phyloP scores from a whole-genome alignment of 176 grass and related monocot genomes.

The Olyra latifolia region DNA sequence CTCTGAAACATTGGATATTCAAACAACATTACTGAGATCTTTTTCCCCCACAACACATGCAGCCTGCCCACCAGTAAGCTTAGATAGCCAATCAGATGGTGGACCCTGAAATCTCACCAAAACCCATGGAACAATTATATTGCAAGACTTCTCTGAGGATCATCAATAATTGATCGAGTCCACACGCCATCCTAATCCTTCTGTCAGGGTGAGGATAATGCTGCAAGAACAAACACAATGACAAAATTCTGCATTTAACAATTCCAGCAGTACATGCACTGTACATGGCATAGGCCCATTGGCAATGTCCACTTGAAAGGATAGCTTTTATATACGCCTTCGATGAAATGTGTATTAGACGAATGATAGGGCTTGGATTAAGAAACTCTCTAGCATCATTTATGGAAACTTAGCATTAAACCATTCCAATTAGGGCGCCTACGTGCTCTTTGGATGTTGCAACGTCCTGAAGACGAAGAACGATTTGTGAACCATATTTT shows the following conservation, averaged over 20 bases:
- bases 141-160: background rate
- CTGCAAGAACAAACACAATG: constrained; percentile 23
- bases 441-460: constrained; percentile 18
- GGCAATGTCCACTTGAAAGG: constrained; percentile 12
- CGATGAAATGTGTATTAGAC: constrained; percentile 4
- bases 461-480: background rate
- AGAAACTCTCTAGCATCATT: background rate
- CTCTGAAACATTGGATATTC: background rate
- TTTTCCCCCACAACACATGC: background rate
- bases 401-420: background rate
- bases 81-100: constrained; percentile 24
- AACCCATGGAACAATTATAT: constrained; percentile 14
- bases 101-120: constrained; percentile 27
- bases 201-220: constrained; percentile 26
- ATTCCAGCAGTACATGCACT: constrained; percentile 30
- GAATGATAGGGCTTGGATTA: constrained; percentile 28
- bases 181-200: background rate
- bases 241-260: constrained; percentile 32
- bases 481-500: constrained; percentile 9
- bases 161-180: background rate
- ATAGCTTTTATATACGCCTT: constrained; percentile 8
- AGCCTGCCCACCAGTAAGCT: constrained; percentile 13
- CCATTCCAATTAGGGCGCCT: background rate
- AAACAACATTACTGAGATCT: constrained; percentile 30
- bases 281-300: background rate